These are phyloP conservation scores for Termitomyces sp. DNA, from an alignment of 768 basidiomycete genomes.

Conservation along the genomic window DNA sequence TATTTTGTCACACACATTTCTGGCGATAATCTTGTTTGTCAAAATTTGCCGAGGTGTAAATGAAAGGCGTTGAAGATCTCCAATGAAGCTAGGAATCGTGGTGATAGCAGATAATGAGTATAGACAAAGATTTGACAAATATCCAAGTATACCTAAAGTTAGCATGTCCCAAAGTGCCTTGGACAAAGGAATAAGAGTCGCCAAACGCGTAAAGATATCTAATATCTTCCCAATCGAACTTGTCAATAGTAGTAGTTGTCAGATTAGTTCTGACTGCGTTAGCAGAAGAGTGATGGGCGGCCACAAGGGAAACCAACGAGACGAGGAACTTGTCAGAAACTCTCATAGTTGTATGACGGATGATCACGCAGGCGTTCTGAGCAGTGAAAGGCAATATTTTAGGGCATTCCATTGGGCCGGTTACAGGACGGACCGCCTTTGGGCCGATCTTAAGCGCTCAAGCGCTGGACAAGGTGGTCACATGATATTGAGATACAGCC, in stretches of 20 bases:
- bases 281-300: neutral
- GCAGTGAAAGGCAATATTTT: neutral
- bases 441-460: neutral
- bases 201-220: slow-evolving; percentile 48
- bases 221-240: slow-evolving; percentile 38
- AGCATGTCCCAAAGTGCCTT: slow-evolving; percentile 39
- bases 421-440: neutral
- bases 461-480: too few species aligned
- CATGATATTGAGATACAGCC: neutral
- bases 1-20: neutral
- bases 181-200: slow-evolving; percentile 52
- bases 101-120: neutral
- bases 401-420: neutral
- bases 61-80: slow-evolving; percentile 33
- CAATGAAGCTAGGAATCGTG: slow-evolving; percentile 36
- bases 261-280: neutral
- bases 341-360: neutral
- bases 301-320: neutral
- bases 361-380: neutral
- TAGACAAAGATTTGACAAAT: too few species aligned
- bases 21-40: slow-evolving; percentile 30
- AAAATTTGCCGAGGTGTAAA: slow-evolving; percentile 39
- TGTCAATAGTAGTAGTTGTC: neutral
- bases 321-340: neutral
- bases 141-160: slow-evolving; percentile 38